These are phyloP conservation scores for Paraphysoderma sedebokerense DNA, from an alignment of 371 early-diverging fungal species.

Conservation along the genomic window DNA sequence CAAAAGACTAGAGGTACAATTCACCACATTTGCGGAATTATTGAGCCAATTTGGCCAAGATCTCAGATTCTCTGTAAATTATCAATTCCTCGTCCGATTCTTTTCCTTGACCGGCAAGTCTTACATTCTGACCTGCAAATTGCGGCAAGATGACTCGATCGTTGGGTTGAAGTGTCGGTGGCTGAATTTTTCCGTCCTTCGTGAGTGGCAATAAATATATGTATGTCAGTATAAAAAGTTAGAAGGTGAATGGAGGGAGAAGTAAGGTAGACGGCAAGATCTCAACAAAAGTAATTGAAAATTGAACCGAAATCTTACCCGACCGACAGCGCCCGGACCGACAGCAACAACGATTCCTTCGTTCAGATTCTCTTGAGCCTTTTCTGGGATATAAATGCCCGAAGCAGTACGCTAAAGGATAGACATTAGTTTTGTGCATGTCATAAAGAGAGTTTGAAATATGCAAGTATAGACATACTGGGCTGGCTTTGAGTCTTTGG, in stretches of 20 bases:
- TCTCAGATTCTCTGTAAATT: constrained; percentile 59
- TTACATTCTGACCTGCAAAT: constrained; percentile 84
- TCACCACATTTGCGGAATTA: background rate
- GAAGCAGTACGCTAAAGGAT: constrained; percentile 68
- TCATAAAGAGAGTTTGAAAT: background rate
- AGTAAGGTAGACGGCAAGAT: background rate
- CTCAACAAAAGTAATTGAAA: background rate
- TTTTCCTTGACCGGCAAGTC: no score
- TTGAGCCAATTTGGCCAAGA: constrained; percentile 71
- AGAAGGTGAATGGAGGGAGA: background rate
- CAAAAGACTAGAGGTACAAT: no score
- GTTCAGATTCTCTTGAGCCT: constrained; percentile 89
- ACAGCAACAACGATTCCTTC: constrained; percentile 85
- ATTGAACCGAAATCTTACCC: constrained; percentile 17
- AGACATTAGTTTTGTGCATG: background rate
- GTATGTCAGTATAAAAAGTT: background rate
- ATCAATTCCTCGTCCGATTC: constrained; percentile 51
- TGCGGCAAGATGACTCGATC: constrained; percentile 89
- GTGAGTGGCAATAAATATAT: background rate
- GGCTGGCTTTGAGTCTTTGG: constrained; percentile 85
- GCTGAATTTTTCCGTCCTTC: constrained; percentile 60
- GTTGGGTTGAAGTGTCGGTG: constrained; percentile 67
- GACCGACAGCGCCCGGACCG: constrained; percentile 75
- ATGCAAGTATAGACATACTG: constrained; percentile 29
- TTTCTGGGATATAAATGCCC: constrained; percentile 94